Base-by-base conservation (phyloP, 345 rosid species). In the Pseudoturritis turrita region DNA sequence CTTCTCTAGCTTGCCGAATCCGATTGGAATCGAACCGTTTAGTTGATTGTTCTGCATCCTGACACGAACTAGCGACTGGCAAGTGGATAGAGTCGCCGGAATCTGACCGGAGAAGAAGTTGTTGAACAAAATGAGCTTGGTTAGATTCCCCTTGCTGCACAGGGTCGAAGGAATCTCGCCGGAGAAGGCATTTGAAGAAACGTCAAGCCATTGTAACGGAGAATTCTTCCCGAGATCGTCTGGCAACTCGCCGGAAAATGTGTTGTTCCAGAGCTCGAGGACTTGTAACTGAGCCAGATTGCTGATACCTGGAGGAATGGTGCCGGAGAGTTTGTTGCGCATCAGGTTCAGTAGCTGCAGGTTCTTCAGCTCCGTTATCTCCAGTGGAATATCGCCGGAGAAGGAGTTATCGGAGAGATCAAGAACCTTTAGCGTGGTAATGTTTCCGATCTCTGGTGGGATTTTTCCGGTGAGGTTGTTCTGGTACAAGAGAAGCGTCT, bases 201-300 rank as follows among this genome's bases (percentile, higher is more conserved):
- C 72, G 37, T 91, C 99, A 68, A 95, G 75, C 97, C 91, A 84
- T 62, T 83, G 89, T 85, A 91, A 79, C 8, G 91, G 88, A 11
- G 97, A 91, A 29, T 83, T 88, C 78, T 76, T 81, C 11, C 97
- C 97, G 4, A 91, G 88, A 76, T 87, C 81, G 64, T 50, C 19
- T n/a, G 97, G 93, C 60, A 94, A 65, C 72, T 88, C 76, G 40
- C 97, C 99, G n/a, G 91, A 73, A 21, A 94, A 55, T 0, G 96
- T 89, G 73, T 95, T 91, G 84, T 91, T 91, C 99, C 99, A 91
- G 36, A 95, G 89, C 85, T 88, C 88, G 28, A 95, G 86, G 51
- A 75, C 87, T 74, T 82, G 65, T 52, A 95, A 58, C 68, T 89
- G 75, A 6, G 81, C 52, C 70, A 95, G 72, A 22, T 66, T 72